A percentile compares a stretch with the other conserved stretches of the same genome.
These are phyloP conservation scores for Solanum neorickii DNA, from an alignment of 257 asterid species.

Conservation along the genomic window DNA sequence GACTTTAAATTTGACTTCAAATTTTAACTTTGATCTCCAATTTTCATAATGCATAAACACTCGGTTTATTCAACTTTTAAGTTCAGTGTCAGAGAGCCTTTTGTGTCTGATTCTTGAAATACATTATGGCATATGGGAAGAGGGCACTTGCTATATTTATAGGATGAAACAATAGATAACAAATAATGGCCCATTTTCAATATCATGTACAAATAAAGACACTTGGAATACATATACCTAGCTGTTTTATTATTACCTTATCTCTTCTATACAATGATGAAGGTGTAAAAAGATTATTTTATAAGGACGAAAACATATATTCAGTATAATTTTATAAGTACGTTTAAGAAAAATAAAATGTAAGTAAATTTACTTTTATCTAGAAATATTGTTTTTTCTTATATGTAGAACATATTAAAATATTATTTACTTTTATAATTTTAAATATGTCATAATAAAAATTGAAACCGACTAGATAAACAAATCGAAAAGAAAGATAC, in stretches of 20 bases:
- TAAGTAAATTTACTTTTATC: neutral
- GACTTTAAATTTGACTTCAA: too few relatives aligned
- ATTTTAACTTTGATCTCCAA: too few relatives aligned
- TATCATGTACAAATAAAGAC: neutral
- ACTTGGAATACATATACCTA: neutral
- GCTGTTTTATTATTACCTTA: neutral
- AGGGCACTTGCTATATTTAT: conserved; percentile 1
- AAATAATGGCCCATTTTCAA: neutral
- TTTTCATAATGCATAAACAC: too few relatives aligned
- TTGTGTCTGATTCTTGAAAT: neutral
- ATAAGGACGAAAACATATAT: neutral
- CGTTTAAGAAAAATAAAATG: accelerated
- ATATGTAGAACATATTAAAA: too few relatives aligned
- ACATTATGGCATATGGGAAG: neutral
- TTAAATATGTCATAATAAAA: too few relatives aligned
- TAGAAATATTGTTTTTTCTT: neutral
- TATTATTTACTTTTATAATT: too few relatives aligned
- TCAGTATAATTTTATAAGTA: too few relatives aligned
- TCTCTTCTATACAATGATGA: neutral
- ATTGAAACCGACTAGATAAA: too few relatives aligned
- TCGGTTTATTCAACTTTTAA: too few relatives aligned
- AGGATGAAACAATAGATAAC: conserved; percentile 1
- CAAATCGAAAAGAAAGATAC: too few relatives aligned
- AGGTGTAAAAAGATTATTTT: neutral
- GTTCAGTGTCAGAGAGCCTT: neutral